These are phyloP conservation scores for Bipolaris bicolor DNA, from an alignment of 2,329 filamentous ascomycete genomes.

Conservation along the genomic window DNA sequence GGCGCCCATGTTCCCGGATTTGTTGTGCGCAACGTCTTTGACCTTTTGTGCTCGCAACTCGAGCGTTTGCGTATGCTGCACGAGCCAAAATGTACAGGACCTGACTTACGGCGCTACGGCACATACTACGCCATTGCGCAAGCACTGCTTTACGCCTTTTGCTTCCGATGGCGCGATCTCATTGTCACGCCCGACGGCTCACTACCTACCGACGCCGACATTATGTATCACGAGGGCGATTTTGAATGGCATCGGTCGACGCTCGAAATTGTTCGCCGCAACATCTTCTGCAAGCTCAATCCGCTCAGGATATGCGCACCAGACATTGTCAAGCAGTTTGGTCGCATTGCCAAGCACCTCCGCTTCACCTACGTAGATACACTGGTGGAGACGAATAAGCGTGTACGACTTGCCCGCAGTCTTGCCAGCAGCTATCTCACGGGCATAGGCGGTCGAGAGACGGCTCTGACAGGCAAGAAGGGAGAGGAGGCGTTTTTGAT, in stretches of 20 bases:
- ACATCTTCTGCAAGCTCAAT: conserved; percentile 88
- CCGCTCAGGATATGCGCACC: conserved; percentile 94
- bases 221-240: conserved; percentile 72
- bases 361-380: conserved; percentile 89
- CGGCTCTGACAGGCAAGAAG: conserved; percentile 58
- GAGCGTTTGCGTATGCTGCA: conserved; percentile 75
- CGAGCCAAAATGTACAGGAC: conserved; percentile 77
- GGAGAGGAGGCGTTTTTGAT: conserved; percentile 84
- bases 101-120: conserved; percentile 81
- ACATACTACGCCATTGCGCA: conserved; percentile 90
- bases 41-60: conserved; percentile 77
- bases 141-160: conserved; percentile 91
- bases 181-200: conserved; percentile 63
- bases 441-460: conserved; percentile 60
- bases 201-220: conserved; percentile 50
- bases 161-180: conserved; percentile 95
- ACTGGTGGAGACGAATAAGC: conserved; percentile 89
- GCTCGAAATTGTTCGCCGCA: conserved; percentile 73
- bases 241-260: conserved; percentile 78
- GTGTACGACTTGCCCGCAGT: conserved; percentile 77
- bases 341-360: conserved; percentile 83
- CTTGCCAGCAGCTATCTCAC: conserved; percentile 60
- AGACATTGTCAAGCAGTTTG: conserved; percentile 88
- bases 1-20: conserved; percentile 79
- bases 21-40: conserved; percentile 82